Conservation (phyloP, 1,284 basidiomycete species). For the Papiliotrema fonsecae region DNA sequence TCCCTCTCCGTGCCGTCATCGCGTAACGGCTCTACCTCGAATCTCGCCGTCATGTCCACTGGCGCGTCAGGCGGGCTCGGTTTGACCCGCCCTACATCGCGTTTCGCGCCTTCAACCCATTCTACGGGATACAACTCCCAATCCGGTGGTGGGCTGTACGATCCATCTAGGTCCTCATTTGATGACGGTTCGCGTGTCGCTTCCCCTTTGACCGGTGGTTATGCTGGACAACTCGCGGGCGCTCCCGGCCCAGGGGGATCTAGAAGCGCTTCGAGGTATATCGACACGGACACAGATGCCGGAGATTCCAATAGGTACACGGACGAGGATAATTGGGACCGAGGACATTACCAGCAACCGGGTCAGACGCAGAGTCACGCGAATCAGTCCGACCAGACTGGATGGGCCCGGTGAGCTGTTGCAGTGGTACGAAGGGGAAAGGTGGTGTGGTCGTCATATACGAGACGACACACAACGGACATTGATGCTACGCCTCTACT, state of each 20-base stretch:
- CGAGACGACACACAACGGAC: not conserved
- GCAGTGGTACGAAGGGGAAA: not conserved
- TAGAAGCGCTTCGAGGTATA: not conserved
- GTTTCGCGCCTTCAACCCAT: not conserved
- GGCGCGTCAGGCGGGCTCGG: not conserved
- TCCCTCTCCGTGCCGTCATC: conserved; percentile 9
- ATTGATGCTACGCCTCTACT: not conserved
- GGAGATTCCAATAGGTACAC: not conserved
- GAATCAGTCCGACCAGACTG: not conserved
- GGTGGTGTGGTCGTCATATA: not conserved
- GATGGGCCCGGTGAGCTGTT: not conserved
- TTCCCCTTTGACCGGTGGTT: not conserved
- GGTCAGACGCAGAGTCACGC: not conserved
- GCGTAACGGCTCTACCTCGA: conserved; percentile 10
- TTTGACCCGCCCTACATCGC: conserved; percentile 3
- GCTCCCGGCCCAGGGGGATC: too few species aligned
- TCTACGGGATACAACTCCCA: conserved; percentile 1
- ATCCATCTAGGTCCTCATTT: not conserved
- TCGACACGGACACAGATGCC: not conserved
- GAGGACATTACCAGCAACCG: not conserved
- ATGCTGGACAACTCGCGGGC: too few species aligned
- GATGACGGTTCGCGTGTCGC: not conserved
- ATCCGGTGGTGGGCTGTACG: not conserved
- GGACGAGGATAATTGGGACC: not conserved
- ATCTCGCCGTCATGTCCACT: conserved; percentile 2